phyloP scores from a whole-genome alignment of 1,284 basidiomycete genomes.

The Ganoderma sp. region DNA sequence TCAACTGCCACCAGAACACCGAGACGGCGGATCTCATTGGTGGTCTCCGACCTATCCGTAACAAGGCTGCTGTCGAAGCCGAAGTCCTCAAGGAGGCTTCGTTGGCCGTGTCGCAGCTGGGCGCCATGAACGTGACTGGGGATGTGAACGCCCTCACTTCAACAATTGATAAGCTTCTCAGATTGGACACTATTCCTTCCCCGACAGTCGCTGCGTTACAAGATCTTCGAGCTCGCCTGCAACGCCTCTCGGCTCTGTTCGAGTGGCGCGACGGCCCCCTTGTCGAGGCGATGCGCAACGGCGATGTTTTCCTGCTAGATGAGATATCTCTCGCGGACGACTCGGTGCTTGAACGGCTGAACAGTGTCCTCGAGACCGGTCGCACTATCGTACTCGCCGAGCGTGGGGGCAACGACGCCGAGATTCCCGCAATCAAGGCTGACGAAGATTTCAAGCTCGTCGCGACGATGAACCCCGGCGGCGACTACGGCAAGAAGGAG shows the following conservation, averaged over 20 bases:
- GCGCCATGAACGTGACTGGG: conserved; percentile 41
- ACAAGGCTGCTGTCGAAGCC: conserved; percentile 60
- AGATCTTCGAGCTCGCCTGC: conserved; percentile 50
- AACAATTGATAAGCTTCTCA: conserved; percentile 46
- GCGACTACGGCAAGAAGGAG: conserved; percentile 99
- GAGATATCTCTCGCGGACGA: conserved; percentile 99
- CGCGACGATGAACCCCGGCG: conserved; percentile 99
- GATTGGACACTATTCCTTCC: conserved; percentile 41
- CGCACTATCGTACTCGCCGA: conserved; percentile 94
- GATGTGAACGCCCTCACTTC: conserved; percentile 47
- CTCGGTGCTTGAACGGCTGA: conserved; percentile 96
- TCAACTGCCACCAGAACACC: conserved; percentile 99
- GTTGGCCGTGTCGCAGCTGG: conserved; percentile 49
- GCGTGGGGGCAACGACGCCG: conserved; percentile 79
- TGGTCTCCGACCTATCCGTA: conserved; percentile 91
- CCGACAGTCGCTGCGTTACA: conserved; percentile 45
- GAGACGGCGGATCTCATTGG: conserved; percentile 98
- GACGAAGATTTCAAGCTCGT: conserved; percentile 83
- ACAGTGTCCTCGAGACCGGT: conserved; percentile 93
- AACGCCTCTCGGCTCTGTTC: conserved; percentile 77
- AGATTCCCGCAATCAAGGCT: conserved; percentile 73
- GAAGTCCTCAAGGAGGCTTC: conserved; percentile 53
- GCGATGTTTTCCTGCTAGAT: conserved; percentile 91
- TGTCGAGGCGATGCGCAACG: conserved; percentile 88
- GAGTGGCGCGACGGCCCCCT: conserved; percentile 98